A percentile compares a stretch with the other conserved stretches of the same genome.
phyloP scores from a whole-genome alignment of 257 asterid species.

The Cordia subcordata region DNA sequence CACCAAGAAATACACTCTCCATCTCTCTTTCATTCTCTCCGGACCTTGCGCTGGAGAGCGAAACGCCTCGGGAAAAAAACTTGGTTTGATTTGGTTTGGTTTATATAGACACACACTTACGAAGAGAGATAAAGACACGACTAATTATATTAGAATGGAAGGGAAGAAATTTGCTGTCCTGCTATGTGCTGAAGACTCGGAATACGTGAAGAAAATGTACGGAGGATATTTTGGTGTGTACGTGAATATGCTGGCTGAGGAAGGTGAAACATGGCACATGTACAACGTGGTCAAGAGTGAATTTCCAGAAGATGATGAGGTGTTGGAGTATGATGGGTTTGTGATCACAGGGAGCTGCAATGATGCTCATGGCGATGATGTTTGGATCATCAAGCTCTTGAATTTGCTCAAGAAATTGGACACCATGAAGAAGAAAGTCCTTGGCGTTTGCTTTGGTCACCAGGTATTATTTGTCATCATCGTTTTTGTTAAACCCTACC shows the following conservation, averaged over 20 bases:
- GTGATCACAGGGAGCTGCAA: slow-evolving; percentile 67
- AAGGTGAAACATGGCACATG: slow-evolving; percentile 60
- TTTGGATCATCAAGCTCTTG: slow-evolving; percentile 42
- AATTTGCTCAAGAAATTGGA: slow-evolving; percentile 38
- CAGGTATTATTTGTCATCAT: slow-evolving; percentile 27
- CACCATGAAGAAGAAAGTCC: slow-evolving; percentile 45
- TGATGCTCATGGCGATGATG: slow-evolving; percentile 56
- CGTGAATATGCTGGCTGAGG: slow-evolving; percentile 55
- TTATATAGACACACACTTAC: no score
- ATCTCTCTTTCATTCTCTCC: no score
- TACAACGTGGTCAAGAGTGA: slow-evolving; percentile 46
- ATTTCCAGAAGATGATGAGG: slow-evolving; percentile 49
- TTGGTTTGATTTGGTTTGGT: no score
- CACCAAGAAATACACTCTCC: no score
- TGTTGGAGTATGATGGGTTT: slow-evolving; percentile 48
- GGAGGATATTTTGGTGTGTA: slow-evolving; percentile 70
- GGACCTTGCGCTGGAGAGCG: no score
- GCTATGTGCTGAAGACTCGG: not conserved
- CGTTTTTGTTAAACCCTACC: no score
- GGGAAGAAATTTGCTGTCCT: not conserved
- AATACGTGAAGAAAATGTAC: slow-evolving; percentile 12
- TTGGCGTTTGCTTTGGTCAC: slow-evolving; percentile 66
- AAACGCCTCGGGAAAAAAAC: no score
- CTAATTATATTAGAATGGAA: slow-evolving; percentile 64
- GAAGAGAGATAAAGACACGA: no score